Conservation (phyloP, 106 monocot species). For the Allium sativum region DNA sequence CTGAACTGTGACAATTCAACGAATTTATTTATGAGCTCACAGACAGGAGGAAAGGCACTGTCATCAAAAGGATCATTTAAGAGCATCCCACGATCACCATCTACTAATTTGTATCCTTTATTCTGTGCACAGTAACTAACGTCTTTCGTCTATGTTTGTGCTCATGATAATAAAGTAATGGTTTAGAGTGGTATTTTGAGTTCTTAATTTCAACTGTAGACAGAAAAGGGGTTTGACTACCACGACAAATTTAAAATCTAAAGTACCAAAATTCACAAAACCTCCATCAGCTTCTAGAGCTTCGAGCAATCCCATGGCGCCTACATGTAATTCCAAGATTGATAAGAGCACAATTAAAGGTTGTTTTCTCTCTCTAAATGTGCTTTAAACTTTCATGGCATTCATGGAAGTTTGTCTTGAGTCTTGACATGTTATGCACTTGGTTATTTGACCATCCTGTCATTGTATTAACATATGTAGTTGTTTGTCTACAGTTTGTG, state of each 20-base stretch:
- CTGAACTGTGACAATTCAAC: slow-evolving; percentile 1
- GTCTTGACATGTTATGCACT: neutral
- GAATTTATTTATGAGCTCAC: slow-evolving; percentile 6
- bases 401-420: neutral
- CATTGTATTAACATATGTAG: neutral
- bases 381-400: neutral
- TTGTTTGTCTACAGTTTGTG: slow-evolving; percentile 25
- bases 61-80: slow-evolving; percentile 11
- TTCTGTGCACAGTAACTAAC: neutral
- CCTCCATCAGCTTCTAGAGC: slow-evolving; percentile 4
- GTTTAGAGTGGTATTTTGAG: too few species aligned
- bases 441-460: neutral
- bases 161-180: neutral
- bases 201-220: slow-evolving; percentile 38
- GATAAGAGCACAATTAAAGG: slow-evolving; percentile 21
- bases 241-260: slow-evolving; percentile 28
- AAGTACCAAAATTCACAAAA: slow-evolving; percentile 37
- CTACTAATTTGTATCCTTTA: slow-evolving; percentile 56
- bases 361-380: neutral
- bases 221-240: slow-evolving; percentile 44
- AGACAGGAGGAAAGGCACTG: slow-evolving; percentile 19
- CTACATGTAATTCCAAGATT: slow-evolving; percentile 17
- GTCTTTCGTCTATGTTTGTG: neutral
- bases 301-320: slow-evolving; percentile 13
- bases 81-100: slow-evolving; percentile 15